These are phyloP conservation scores for Pythium guiyangense DNA, from an alignment of 352 stramenopile genomes.

Conservation along the genomic window DNA sequence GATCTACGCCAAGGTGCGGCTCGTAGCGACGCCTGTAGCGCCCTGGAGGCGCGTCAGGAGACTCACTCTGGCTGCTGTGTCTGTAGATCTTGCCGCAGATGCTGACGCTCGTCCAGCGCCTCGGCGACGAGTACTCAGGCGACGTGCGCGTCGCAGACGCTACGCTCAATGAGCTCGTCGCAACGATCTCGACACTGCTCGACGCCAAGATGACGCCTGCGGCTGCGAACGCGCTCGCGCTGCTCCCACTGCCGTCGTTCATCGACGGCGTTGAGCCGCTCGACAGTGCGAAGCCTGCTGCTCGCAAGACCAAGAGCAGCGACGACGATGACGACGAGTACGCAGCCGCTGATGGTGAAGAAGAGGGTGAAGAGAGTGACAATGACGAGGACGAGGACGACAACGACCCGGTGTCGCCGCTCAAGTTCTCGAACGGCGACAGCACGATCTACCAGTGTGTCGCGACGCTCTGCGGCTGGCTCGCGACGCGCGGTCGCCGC, in stretches of 20 bases:
- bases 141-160: conserved; percentile 26
- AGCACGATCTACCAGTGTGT: conserved; percentile 32
- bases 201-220: conserved; percentile 41
- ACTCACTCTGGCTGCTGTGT: background rate
- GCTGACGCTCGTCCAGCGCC: conserved; percentile 25
- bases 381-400: conserved; percentile 8
- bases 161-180: conserved; percentile 45
- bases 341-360: no score
- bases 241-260: conserved; percentile 56
- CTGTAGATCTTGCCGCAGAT: conserved; percentile 40
- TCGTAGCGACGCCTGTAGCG: no score
- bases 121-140: conserved; percentile 9
- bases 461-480: conserved; percentile 37
- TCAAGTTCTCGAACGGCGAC: conserved; percentile 16
- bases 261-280: conserved; percentile 40
- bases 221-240: conserved; percentile 32
- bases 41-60: background rate
- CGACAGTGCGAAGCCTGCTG: conserved; percentile 22
- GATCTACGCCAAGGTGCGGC: conserved; percentile 40
- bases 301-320: no score
- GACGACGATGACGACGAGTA: background rate
- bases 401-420: conserved; percentile 18
- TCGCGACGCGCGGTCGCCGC: conserved; percentile 20
- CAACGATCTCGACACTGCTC: conserved; percentile 52
- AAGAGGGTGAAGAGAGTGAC: conserved; percentile 3